A percentile compares a stretch with the other conserved stretches of the same genome.
Evolutionary conservation across 2,329 filamentous ascomycete species (phyloP).

Genomic region (Aspergillus sp.): DNA sequence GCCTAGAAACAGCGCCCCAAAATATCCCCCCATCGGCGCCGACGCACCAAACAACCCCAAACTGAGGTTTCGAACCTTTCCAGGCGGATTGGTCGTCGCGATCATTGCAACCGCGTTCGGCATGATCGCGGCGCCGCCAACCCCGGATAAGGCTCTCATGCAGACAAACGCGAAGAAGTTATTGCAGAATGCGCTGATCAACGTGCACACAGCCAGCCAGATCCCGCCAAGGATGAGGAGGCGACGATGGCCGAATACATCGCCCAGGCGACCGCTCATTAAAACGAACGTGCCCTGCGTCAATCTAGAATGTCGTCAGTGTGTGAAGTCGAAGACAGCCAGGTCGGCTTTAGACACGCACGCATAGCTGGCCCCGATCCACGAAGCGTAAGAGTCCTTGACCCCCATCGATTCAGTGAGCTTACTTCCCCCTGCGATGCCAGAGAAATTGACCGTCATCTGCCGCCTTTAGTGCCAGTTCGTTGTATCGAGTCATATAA

Average conservation of each 20-base stretch:
- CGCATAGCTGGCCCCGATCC: slow-evolving; percentile 29
- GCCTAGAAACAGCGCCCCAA: slow-evolving; percentile 43
- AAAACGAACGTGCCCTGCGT: slow-evolving; percentile 61
- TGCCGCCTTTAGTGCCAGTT: background rate
- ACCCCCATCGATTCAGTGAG: slow-evolving; percentile 20
- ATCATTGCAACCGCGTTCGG: slow-evolving; percentile 55
- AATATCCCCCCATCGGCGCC: slow-evolving; percentile 48
- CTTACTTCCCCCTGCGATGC: slow-evolving; percentile 23
- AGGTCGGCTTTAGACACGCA: slow-evolving; percentile 4
- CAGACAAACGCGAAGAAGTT: slow-evolving; percentile 45
- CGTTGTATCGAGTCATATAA: background rate
- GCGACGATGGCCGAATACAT: slow-evolving; percentile 58
- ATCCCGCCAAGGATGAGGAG: slow-evolving; percentile 55
- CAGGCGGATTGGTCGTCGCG: slow-evolving; percentile 49
- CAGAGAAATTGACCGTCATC: slow-evolving; percentile 31
- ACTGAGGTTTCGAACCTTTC: slow-evolving; percentile 45
- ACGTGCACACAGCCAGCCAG: slow-evolving; percentile 57
- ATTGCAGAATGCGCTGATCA: slow-evolving; percentile 51
- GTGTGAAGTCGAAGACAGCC: no score
- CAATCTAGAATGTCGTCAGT: slow-evolving; percentile 32
- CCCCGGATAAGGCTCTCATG: slow-evolving; percentile 49
- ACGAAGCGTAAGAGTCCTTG: slow-evolving; percentile 22
- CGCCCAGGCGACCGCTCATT: slow-evolving; percentile 56
- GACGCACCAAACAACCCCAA: slow-evolving; percentile 50
- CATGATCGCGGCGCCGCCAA: slow-evolving; percentile 54